These are phyloP conservation scores for Apostasia ramifera DNA, from an alignment of 106 monocot genomes.

Conservation along the genomic window DNA sequence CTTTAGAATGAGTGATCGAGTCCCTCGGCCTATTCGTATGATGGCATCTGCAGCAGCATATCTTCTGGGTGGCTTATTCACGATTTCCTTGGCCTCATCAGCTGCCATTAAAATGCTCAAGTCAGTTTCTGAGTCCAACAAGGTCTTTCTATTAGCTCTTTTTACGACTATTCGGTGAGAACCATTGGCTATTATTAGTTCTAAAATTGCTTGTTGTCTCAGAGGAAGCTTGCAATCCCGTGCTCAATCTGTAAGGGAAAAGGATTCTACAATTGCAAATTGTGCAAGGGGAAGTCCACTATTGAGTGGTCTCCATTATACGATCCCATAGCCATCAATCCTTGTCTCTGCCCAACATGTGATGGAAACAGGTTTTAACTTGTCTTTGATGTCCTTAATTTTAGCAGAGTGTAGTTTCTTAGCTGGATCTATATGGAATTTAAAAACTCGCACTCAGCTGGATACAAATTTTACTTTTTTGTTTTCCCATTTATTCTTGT, in stretches of 20 bases:
- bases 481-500: not conserved
- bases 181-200: not conserved
- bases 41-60: conserved; percentile 22
- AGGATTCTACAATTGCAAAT: conserved; percentile 73
- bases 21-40: conserved; percentile 18
- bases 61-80: conserved; percentile 38
- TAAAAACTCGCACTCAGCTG: not conserved
- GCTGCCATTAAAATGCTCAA: conserved; percentile 37
- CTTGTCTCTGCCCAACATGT: conserved; percentile 89
- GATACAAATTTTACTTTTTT: not conserved
- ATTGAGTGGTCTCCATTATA: conserved; percentile 83
- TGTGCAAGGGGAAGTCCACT: conserved; percentile 68
- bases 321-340: conserved; percentile 83
- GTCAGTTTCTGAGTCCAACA: conserved; percentile 35
- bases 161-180: not conserved
- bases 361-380: conserved; percentile 61
- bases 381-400: not conserved
- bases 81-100: conserved; percentile 45
- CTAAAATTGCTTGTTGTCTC: not conserved
- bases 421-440: not conserved
- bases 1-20: not conserved
- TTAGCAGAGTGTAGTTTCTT: not conserved
- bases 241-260: conserved; percentile 67
- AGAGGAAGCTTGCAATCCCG: conserved; percentile 48
- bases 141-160: conserved; percentile 15